A percentile compares a stretch with the other conserved stretches of the same genome.
Evolutionary conservation across 73 alveolate species (phyloP).

Genomic region (Paramecium pentaurelia): DNA sequence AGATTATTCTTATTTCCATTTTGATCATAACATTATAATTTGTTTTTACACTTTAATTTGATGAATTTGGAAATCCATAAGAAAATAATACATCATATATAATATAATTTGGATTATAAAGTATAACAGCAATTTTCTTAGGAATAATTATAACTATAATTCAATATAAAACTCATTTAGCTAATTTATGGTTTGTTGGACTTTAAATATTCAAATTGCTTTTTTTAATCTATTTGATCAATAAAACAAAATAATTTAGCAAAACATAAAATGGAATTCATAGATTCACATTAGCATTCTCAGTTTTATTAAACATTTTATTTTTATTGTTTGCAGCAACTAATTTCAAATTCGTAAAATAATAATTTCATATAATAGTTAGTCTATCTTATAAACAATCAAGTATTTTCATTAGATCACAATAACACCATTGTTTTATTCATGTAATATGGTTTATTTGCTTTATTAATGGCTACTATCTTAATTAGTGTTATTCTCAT

Average conservation of each 20-base stretch:
- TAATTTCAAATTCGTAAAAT: background rate
- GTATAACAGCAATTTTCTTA: background rate
- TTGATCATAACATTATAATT: background rate
- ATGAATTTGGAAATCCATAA: background rate
- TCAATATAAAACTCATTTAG: background rate
- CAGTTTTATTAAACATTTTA: background rate
- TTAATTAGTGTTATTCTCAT: background rate
- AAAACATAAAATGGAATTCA: background rate
- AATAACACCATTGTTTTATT: background rate
- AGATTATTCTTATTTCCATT: background rate
- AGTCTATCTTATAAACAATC: background rate
- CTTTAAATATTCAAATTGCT: background rate
- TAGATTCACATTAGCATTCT: background rate
- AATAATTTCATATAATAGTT: background rate
- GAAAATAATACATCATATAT: background rate
- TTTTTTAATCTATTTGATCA: background rate
- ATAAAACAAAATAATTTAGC: background rate
- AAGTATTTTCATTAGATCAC: background rate
- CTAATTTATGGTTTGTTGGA: background rate
- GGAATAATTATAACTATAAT: background rate
- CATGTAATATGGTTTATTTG: background rate
- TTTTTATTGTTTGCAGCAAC: background rate
- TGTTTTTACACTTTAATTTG: background rate
- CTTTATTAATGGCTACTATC: background rate
- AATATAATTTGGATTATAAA: background rate